A percentile compares a stretch with the other conserved stretches of the same genome.
Conservation (phyloP, 192 early-diverging fungal genomes). For the Umbelopsis ramanniana region DNA sequence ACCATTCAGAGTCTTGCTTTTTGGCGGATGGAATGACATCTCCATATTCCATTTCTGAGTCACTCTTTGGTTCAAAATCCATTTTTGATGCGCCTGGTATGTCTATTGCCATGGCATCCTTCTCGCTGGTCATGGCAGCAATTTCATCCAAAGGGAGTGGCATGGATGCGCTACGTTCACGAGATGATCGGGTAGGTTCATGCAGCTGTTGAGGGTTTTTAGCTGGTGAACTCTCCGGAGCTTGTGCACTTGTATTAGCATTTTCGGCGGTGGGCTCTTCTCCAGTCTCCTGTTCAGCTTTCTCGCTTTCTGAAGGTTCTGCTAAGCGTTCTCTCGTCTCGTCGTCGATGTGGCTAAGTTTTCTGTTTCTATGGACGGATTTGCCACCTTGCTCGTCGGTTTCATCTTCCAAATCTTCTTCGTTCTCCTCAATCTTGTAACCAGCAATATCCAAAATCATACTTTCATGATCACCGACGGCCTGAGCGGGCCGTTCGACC, state of each 20-base stretch:
- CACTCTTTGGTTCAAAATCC: constrained; percentile 20
- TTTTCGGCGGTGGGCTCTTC: not conserved
- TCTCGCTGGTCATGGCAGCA: not conserved
- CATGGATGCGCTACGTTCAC: constrained; percentile 8
- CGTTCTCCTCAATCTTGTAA: constrained; percentile 47
- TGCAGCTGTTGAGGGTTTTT: not conserved
- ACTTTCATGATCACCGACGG: constrained; percentile 45
- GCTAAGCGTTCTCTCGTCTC: constrained; percentile 7
- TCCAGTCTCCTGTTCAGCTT: not conserved
- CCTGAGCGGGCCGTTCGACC: constrained; percentile 30
- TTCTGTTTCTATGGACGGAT: not conserved
- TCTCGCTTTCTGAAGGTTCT: not conserved
- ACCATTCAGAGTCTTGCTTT: constrained; percentile 53
- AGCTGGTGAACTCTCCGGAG: not conserved
- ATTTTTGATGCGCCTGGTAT: not conserved
- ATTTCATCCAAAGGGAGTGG: not conserved
- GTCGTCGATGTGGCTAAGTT: not conserved
- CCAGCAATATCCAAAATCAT: constrained; percentile 57
- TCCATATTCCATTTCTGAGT: constrained; percentile 29
- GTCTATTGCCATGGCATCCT: not conserved
- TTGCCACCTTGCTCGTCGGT: constrained; percentile 23
- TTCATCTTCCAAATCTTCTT: not conserved
- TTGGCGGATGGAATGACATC: constrained; percentile 3
- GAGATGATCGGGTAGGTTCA: not conserved
- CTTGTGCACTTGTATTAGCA: not conserved